These are phyloP conservation scores for Escovopsis sp. DNA, from an alignment of 2,329 filamentous ascomycete genomes.

Conservation along the genomic window DNA sequence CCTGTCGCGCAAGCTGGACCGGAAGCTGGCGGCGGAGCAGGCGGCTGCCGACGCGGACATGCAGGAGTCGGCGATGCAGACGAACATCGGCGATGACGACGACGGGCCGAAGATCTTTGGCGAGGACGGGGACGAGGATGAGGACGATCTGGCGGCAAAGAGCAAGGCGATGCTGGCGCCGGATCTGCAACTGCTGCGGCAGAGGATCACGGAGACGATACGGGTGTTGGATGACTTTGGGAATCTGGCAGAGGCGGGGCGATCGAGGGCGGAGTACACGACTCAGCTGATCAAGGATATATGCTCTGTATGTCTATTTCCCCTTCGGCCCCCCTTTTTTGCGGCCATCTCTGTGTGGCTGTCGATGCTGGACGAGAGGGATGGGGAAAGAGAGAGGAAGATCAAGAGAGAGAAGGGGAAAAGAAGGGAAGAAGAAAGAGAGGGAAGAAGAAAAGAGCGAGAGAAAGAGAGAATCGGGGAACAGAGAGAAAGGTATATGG, in stretches of 20 bases:
- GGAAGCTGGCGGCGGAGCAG: constrained; percentile 59
- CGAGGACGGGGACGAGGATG: constrained; percentile 39
- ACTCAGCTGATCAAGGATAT: constrained; percentile 78
- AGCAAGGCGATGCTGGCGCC: constrained; percentile 58
- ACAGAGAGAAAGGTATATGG: too few species aligned
- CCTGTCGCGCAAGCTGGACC: constrained; percentile 70
- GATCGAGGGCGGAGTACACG: constrained; percentile 79
- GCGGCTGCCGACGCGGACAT: constrained; percentile 75
- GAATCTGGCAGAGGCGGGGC: constrained; percentile 62
- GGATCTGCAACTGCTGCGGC: constrained; percentile 76
- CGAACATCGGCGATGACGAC: too few species aligned
- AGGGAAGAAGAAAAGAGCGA: too few species aligned
- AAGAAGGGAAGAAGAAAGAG: too few species aligned
- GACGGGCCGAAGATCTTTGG: constrained; percentile 51
- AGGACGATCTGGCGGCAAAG: constrained; percentile 42
- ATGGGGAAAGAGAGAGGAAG: too few species aligned
- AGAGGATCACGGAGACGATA: constrained; percentile 82
- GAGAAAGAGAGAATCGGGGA: too few species aligned
- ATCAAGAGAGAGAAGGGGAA: too few species aligned
- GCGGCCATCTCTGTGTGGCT: too few species aligned
- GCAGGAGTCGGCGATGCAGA: constrained; percentile 73
- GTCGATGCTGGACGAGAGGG: too few species aligned
- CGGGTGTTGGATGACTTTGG: constrained; percentile 81
- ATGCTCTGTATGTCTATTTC: constrained; percentile 35
- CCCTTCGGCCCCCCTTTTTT: background rate